Percentiles rank a stretch among this genome's conserved stretches.
Conservation (phyloP, 331 rosid genomes). For the Ulmus americana region DNA sequence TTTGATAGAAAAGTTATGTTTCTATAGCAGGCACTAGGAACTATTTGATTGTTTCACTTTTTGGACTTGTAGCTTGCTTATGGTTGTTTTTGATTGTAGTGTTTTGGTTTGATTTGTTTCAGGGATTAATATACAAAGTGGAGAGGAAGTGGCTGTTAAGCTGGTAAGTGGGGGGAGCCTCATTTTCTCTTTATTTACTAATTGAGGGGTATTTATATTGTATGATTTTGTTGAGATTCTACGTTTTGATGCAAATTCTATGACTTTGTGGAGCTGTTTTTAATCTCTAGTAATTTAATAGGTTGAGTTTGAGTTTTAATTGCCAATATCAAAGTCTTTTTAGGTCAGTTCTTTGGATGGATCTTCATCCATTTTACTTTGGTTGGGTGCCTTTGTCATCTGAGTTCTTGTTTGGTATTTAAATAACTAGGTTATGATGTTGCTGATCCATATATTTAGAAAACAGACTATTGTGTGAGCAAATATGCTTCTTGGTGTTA, state of each 20-base stretch:
- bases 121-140: conserved; percentile 84
- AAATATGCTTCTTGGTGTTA: background rate
- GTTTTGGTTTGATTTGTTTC: conserved; percentile 36
- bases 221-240: too few relatives aligned
- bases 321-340: background rate
- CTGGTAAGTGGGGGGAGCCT: conserved; percentile 50
- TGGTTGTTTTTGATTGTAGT: conserved; percentile 10
- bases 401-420: background rate
- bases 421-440: background rate
- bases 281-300: background rate
- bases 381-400: background rate
- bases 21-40: background rate
- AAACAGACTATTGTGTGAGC: background rate
- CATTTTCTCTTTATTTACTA: conserved; percentile 2
- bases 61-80: background rate
- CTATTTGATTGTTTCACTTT: conserved; percentile 15
- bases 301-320: background rate
- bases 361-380: background rate
- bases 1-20: background rate
- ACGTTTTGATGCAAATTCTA: too few relatives aligned
- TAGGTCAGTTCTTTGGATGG: background rate
- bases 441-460: background rate
- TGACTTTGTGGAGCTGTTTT: too few relatives aligned
- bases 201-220: too few relatives aligned
- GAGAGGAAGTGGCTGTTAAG: conserved; percentile 97